Evolutionary conservation across 2,329 filamentous ascomycete species (phyloP).

Genomic region (Colletotrichum caudatum): DNA sequence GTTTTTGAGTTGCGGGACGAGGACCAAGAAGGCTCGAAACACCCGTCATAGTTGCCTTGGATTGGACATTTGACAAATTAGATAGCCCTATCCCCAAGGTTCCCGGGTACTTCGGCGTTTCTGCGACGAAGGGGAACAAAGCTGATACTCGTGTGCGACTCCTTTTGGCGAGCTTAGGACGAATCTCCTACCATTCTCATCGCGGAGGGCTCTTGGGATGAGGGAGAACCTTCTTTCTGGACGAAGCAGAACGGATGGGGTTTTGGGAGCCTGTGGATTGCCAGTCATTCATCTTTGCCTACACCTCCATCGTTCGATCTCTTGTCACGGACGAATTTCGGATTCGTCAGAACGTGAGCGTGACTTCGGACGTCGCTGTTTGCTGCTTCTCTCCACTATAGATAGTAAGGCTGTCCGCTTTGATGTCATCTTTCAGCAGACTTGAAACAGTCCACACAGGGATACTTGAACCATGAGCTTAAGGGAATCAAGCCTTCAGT

Average conservation of each 20-base stretch:
- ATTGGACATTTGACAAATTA: neutral
- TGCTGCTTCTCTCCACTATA: neutral
- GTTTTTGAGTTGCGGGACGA: constrained; percentile 12
- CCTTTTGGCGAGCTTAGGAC: constrained; percentile 21
- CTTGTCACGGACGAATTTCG: constrained; percentile 9
- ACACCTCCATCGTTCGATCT: constrained; percentile 7
- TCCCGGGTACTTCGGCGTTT: constrained; percentile 22
- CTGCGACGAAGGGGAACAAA: constrained; percentile 35
- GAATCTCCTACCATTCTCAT: constrained; percentile 39
- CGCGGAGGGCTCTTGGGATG: constrained; percentile 19
- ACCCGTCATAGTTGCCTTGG: neutral
- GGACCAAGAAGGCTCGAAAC: neutral
- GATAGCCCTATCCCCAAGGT: constrained; percentile 4
- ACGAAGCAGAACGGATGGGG: constrained; percentile 23
- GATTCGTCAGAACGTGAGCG: constrained; percentile 27
- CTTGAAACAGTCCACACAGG: constrained; percentile 32
- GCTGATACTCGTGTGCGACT: constrained; percentile 42
- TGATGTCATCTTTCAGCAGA: constrained; percentile 32
- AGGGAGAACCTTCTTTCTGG: constrained; percentile 24
- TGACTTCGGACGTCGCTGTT: constrained; percentile 13
- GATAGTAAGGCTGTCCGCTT: constrained; percentile 35
- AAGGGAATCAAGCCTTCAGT: constrained; percentile 47
- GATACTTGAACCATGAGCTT: constrained; percentile 34
- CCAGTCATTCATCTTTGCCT: neutral
- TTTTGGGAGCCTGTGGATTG: neutral